A percentile compares a stretch with the other conserved stretches of the same genome.
phyloP scores from a whole-genome alignment of 225 moss, liverwort and hornwort genomes.

The Antitrichia curtipendula region DNA sequence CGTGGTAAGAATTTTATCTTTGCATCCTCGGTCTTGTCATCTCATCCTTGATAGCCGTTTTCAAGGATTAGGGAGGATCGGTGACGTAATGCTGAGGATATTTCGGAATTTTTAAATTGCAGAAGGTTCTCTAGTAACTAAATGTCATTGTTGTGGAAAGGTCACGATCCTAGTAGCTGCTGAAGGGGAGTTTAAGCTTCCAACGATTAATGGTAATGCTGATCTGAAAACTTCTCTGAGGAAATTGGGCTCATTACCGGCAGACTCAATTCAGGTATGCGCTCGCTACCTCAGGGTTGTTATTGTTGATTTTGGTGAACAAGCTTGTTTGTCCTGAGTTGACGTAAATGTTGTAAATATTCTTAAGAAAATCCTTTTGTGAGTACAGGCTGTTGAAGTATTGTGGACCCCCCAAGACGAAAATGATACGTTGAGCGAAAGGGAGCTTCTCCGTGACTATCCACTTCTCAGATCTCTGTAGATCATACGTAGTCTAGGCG shows the following conservation, averaged over 20 bases:
- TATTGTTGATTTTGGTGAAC: neutral
- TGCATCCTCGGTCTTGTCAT: neutral
- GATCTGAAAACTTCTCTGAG: conserved; percentile 57
- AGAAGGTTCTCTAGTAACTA: neutral
- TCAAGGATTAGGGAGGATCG: neutral
- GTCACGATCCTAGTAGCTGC: conserved; percentile 81
- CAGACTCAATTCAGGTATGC: conserved; percentile 59
- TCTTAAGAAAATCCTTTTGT: neutral
- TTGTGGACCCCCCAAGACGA: conserved; percentile 91
- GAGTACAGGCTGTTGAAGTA: conserved; percentile 72
- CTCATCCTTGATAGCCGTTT: neutral
- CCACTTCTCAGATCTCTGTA: conserved; percentile 76
- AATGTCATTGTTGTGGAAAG: neutral
- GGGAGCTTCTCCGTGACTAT: conserved; percentile 77
- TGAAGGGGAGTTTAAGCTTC: conserved; percentile 68
- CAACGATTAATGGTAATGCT: conserved; percentile 58
- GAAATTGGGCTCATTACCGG: conserved; percentile 64
- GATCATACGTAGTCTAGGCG: neutral
- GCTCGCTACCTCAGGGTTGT: neutral
- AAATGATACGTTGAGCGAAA: conserved; percentile 65
- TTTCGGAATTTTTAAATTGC: neutral
- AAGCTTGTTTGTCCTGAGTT: neutral
- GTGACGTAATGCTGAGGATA: neutral
- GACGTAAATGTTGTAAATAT: neutral
- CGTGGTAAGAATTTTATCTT: conserved; percentile 31